phyloP scores from a whole-genome alignment of 106 monocot genomes.

The Phalaenopsis equestris region DNA sequence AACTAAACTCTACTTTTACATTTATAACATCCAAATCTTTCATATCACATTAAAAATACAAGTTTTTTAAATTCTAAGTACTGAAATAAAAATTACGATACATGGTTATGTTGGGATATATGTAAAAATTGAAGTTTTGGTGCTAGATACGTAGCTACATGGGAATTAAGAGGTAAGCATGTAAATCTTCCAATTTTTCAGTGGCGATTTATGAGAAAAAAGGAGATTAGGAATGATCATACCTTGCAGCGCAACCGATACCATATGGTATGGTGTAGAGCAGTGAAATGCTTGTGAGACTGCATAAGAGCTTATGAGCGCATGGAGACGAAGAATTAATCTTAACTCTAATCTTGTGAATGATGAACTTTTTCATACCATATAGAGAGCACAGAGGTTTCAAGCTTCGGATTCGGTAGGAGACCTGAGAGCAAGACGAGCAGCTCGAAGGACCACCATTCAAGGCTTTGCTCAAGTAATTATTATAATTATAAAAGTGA shows the following conservation, averaged over 20 bases:
- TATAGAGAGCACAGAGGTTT: conserved; percentile 71
- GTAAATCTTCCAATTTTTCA: too few species aligned
- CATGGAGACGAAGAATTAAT: not conserved
- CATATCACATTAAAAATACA: too few species aligned
- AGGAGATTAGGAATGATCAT: not conserved
- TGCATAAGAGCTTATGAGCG: conserved; percentile 8
- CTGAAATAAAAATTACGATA: too few species aligned
- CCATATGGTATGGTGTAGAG: conserved; percentile 49
- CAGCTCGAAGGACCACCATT: conserved; percentile 85
- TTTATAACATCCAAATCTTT: too few species aligned
- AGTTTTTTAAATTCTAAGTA: too few species aligned
- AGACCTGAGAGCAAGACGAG: conserved; percentile 59
- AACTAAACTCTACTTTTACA: too few species aligned
- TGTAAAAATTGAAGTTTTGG: too few species aligned
- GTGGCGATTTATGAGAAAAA: too few species aligned
- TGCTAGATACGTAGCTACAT: too few species aligned
- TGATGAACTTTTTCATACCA: conserved; percentile 30
- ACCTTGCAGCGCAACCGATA: conserved; percentile 59
- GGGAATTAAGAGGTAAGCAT: too few species aligned
- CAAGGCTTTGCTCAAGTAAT: conserved; percentile 30
- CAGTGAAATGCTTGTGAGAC: conserved; percentile 45
- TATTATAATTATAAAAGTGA: not conserved
- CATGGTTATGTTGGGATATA: too few species aligned
- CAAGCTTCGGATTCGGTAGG: conserved; percentile 56
- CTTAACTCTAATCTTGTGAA: not conserved